phyloP scores from a whole-genome alignment of 139 green algal species.

The Micractinium sp. region DNA sequence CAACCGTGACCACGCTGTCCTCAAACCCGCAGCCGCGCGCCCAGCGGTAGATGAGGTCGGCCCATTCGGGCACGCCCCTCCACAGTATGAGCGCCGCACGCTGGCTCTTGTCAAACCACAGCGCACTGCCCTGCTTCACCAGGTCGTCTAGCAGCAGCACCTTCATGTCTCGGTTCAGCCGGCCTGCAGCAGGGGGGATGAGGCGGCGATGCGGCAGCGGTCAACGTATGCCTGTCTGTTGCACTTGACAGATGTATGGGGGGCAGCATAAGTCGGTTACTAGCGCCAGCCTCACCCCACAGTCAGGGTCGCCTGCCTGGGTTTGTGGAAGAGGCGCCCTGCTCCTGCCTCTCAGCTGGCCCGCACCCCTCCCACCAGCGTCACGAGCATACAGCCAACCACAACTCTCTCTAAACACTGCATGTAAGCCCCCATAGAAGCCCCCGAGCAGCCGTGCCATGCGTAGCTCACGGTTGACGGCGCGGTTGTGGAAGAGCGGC shows the following conservation, averaged over 20 bases:
- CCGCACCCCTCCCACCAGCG: too few relatives aligned
- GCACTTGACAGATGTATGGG: too few relatives aligned
- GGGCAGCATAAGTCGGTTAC: too few relatives aligned
- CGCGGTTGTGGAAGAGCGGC: constrained; percentile 68
- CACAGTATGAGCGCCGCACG: constrained; percentile 60
- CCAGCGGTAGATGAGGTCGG: constrained; percentile 56
- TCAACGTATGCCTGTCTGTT: too few relatives aligned
- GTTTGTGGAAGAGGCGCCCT: not conserved
- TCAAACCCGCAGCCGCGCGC: constrained; percentile 55
- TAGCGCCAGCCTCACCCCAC: too few relatives aligned
- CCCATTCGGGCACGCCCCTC: constrained; percentile 65
- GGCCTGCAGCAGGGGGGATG: constrained; percentile 52
- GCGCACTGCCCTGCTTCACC: constrained; percentile 47
- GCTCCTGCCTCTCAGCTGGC: too few relatives aligned
- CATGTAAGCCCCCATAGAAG: too few relatives aligned
- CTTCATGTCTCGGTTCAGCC: constrained; percentile 54
- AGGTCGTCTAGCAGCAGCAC: constrained; percentile 63
- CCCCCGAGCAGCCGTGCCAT: not conserved
- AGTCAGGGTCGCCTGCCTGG: too few relatives aligned
- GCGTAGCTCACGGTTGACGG: constrained; percentile 69
- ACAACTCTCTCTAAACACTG: too few relatives aligned
- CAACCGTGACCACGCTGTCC: constrained; percentile 70
- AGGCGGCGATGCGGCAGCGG: not conserved
- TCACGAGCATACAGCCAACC: too few relatives aligned
- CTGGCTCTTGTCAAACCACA: constrained; percentile 69